Conservation (phyloP, 2,329 filamentous ascomycete genomes). For the Dichotomopilus funicola region DNA sequence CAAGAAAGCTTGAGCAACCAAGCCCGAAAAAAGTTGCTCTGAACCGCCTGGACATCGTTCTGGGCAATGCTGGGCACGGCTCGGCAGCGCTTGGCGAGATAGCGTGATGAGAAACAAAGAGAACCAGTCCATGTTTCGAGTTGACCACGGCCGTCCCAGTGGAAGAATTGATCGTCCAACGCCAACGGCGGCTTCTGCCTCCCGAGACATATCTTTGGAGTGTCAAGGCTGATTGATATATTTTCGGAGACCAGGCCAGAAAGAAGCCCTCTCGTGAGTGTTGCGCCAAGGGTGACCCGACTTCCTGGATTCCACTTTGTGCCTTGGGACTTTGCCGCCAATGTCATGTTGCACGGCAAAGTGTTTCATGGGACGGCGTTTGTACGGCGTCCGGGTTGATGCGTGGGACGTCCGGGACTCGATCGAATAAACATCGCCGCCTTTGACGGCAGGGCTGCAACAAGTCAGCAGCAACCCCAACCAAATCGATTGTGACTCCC, state of each 20-base stretch:
- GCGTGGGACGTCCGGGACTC: too few relatives aligned
- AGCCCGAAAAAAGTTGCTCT: constrained; percentile 1
- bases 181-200: background rate
- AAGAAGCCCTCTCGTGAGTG: background rate
- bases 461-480: too few relatives aligned
- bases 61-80: constrained; percentile 3
- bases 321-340: too few relatives aligned
- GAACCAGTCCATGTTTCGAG: background rate
- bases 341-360: too few relatives aligned
- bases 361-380: too few relatives aligned
- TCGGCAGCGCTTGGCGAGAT: background rate
- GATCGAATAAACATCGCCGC: too few relatives aligned
- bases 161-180: background rate
- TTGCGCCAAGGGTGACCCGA: too few relatives aligned
- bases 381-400: too few relatives aligned
- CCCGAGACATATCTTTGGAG: background rate
- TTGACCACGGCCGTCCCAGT: background rate
- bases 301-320: too few relatives aligned
- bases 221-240: background rate
- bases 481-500: background rate
- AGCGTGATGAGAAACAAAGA: background rate
- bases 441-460: too few relatives aligned
- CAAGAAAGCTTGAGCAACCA: constrained; percentile 1
- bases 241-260: background rate
- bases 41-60: background rate